Evolutionary conservation across 1,139 yeast genomes (phyloP), one percentile per base, ranked within the genome.

Genomic region (Nakaseomyces delphensis): DNA sequence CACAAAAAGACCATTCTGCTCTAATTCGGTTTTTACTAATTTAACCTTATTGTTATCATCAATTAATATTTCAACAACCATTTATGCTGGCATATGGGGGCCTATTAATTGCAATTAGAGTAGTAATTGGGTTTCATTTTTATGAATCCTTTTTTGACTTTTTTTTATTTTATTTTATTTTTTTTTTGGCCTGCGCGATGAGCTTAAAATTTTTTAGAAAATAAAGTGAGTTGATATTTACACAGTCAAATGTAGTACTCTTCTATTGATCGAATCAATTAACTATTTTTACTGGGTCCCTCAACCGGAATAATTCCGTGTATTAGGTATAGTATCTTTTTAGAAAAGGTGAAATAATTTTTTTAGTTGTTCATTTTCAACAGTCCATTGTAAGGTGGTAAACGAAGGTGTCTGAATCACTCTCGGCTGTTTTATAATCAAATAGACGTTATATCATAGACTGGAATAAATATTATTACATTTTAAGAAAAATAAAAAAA

Each of bases 1-100:
- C 10, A 54, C 56, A 36, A 60, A 52, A 5, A 44, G 36, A 3
- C 41, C 36, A 1, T 37, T 19, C 4, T 28, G 16, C 44, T 63
- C 68, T 18, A 65, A 47, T 24, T 27, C 36, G 4, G 48, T 55
- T 46, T 66, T 65, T 14, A 61, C 42, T 3, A 43, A 24, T 45
- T 63, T 63, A 30, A 64, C 51, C 15, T 38, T 37, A 27, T 36
- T 44, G 3, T 46, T 27, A 35, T 58, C 56, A 10, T 31, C 18
- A 4, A 55, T 40, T 3, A 55, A 33, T 10, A 59, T 40, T 36
- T 54, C 60, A 20, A 46, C 48, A 4, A 50, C 50, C 58, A 52
- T 50, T 4, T 18, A 32, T 18, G n/a, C n/a, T n/a, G n/a, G n/a
- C n/a, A n/a, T 19, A 8, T 25, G 29, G 5, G 13, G 29, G 29